Evolutionary conservation across 805 yeast species (phyloP).

Genomic region (Kluyveromyces starmeri): DNA sequence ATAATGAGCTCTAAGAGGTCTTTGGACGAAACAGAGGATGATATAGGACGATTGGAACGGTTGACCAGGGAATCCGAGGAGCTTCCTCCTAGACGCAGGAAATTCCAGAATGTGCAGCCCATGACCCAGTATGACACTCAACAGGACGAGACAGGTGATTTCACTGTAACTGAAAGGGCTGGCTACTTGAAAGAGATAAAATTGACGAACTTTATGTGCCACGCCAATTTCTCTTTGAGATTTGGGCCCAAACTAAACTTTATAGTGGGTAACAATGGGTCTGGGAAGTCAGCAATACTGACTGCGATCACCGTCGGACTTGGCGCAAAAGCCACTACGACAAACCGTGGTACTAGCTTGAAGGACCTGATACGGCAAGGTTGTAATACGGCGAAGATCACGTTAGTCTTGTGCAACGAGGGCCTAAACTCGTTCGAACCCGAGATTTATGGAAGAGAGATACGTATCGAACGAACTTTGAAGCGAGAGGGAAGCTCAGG

Average conservation of each 20-base stretch:
- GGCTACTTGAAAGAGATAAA: constrained; percentile 62
- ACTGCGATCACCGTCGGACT: constrained; percentile 83
- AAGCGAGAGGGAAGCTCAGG: constrained; percentile 41
- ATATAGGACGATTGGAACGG: constrained; percentile 13
- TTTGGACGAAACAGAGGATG: constrained; percentile 13
- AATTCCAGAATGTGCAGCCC: constrained; percentile 13
- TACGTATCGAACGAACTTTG: constrained; percentile 61
- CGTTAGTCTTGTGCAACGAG: constrained; percentile 53
- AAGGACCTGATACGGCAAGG: constrained; percentile 73
- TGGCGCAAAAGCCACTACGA: constrained; percentile 81
- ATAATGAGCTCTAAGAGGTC: constrained; percentile 10
- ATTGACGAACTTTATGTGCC: constrained; percentile 82
- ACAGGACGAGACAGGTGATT: constrained; percentile 6
- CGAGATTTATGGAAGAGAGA: constrained; percentile 56
- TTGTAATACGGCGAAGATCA: constrained; percentile 53
- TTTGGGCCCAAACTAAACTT: constrained; percentile 78
- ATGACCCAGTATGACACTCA: constrained; percentile 26
- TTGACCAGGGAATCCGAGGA: constrained; percentile 9
- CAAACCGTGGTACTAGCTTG: constrained; percentile 72
- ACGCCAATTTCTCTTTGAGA: constrained; percentile 63
- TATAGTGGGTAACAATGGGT: constrained; percentile 84
- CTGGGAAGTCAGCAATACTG: constrained; percentile 82
- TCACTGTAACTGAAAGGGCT: constrained; percentile 24
- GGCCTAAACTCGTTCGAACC: constrained; percentile 60
- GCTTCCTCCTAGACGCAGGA: constrained; percentile 11